phyloP scores from a whole-genome alignment of 2,329 filamentous ascomycete species.

The Hymenoscyphus repandus region DNA sequence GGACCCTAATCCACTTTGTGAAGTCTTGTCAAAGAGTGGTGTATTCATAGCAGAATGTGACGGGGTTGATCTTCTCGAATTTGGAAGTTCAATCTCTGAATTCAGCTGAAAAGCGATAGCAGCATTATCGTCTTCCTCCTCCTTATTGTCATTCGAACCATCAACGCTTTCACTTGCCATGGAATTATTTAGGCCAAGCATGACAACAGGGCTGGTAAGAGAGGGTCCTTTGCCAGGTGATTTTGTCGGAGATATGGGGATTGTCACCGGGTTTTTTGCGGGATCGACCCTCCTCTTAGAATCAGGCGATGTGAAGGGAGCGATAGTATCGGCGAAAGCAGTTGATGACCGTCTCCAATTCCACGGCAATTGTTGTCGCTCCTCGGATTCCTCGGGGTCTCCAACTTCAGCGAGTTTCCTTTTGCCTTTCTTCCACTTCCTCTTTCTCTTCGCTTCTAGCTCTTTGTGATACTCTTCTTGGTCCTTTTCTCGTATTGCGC shows the following conservation, averaged over 20 bases:
- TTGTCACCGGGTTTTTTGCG: not conserved
- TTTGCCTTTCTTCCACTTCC: slow-evolving; percentile 9
- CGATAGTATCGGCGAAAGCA: not conserved
- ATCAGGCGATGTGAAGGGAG: slow-evolving; percentile 1
- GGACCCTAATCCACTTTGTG: too few species aligned
- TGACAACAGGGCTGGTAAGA: slow-evolving; percentile 15
- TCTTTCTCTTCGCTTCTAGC: not conserved
- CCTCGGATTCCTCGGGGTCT: slow-evolving; percentile 1
- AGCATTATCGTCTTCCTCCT: slow-evolving; percentile 9
- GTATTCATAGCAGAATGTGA: not conserved
- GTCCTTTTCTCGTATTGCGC: slow-evolving; percentile 12
- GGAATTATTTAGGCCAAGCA: slow-evolving; percentile 6
- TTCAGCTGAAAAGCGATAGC: slow-evolving; percentile 17
- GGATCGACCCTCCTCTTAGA: slow-evolving; percentile 4
- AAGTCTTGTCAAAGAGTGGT: too few species aligned
- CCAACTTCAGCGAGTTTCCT: slow-evolving; percentile 5
- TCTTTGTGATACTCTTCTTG: slow-evolving; percentile 17
- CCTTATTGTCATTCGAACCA: slow-evolving; percentile 16
- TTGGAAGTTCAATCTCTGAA: not conserved
- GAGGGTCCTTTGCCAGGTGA: slow-evolving; percentile 18
- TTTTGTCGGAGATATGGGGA: slow-evolving; percentile 6
- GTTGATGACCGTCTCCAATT: not conserved
- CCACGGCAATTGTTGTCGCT: not conserved
- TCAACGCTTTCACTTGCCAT: slow-evolving; percentile 8
- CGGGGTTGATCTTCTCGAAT: not conserved